Percentiles rank a stretch among this genome's conserved stretches.
Conservation (phyloP, 768 basidiomycete species). For the Panaeolus cyanescens region DNA sequence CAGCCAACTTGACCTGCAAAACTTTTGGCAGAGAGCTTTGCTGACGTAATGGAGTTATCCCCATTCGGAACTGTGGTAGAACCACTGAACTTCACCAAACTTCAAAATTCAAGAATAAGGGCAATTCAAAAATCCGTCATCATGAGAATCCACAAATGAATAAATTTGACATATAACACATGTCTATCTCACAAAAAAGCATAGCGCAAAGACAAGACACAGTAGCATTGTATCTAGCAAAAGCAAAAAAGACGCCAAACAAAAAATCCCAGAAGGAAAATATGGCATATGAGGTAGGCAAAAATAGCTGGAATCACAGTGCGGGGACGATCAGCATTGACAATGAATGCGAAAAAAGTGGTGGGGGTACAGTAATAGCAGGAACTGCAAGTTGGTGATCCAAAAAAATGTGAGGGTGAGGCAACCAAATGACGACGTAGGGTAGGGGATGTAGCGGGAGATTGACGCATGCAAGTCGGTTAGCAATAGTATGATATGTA, state of each 20-base stretch:
- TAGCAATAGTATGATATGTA: too few relatives aligned
- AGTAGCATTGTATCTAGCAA: neutral
- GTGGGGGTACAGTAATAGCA: neutral
- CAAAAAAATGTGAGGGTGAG: too few relatives aligned
- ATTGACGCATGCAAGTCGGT: too few relatives aligned
- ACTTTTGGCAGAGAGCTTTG: conserved; percentile 4
- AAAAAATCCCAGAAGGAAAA: neutral
- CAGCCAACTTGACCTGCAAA: conserved; percentile 5
- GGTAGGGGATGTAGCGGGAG: too few relatives aligned
- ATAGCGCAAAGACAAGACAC: too few relatives aligned
- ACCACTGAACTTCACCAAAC: neutral
- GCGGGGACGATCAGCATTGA: neutral
- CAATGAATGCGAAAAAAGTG: neutral
- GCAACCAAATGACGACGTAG: too few relatives aligned
- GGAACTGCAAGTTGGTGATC: neutral
- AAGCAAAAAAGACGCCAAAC: neutral
- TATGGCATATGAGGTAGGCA: too few relatives aligned
- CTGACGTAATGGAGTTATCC: conserved; percentile 6
- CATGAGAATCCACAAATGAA: too few relatives aligned
- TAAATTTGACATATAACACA: too few relatives aligned
- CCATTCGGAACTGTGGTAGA: neutral
- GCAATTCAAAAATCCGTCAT: too few relatives aligned
- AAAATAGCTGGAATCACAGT: neutral
- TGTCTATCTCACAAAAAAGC: too few relatives aligned
- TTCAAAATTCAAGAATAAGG: too few relatives aligned